Percentiles rank a stretch among this genome's conserved stretches.
Conservation (phyloP, 257 asterid genomes). For the Salvia rosmarinus region DNA sequence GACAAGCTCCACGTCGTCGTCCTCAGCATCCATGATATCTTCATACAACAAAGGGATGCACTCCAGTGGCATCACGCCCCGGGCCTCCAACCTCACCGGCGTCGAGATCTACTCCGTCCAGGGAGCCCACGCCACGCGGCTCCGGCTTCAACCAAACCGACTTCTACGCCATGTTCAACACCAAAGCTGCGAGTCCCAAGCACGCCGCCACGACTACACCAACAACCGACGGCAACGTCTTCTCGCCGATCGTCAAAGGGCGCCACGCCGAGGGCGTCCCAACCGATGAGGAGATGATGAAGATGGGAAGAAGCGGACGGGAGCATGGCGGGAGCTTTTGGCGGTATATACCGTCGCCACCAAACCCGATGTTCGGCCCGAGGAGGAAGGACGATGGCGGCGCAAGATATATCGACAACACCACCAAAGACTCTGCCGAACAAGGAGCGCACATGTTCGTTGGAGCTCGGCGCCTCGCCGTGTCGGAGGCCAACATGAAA, state of each 20-base stretch:
- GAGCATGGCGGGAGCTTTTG: constrained; percentile 75
- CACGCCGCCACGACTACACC: constrained; percentile 37
- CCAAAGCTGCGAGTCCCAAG: constrained; percentile 74
- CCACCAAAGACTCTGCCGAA: constrained; percentile 31
- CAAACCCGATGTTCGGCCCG: constrained; percentile 47
- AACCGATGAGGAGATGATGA: constrained; percentile 81
- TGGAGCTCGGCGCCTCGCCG: constrained; percentile 98
- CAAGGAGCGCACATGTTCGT: constrained; percentile 85
- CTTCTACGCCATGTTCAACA: constrained; percentile 82
- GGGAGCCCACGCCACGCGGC: constrained; percentile 85
- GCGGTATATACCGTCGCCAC: constrained; percentile 3
- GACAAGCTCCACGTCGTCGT: no score
- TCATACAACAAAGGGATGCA: no score
- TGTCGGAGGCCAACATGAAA: constrained; percentile 51
- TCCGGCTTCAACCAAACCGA: constrained; percentile 88
- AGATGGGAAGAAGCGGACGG: constrained; percentile 53
- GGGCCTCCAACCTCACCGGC: no score
- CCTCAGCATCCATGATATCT: no score
- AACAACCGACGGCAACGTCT: constrained; percentile 64
- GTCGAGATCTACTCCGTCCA: constrained; percentile 86
- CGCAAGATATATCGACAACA: not conserved
- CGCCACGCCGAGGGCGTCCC: constrained; percentile 82
- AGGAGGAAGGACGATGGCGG: constrained; percentile 58
- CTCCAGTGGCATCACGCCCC: no score
- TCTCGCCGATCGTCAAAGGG: constrained; percentile 80